phyloP scores from a whole-genome alignment of 2,329 filamentous ascomycete species.

The Trichoderma afroharzianum region DNA sequence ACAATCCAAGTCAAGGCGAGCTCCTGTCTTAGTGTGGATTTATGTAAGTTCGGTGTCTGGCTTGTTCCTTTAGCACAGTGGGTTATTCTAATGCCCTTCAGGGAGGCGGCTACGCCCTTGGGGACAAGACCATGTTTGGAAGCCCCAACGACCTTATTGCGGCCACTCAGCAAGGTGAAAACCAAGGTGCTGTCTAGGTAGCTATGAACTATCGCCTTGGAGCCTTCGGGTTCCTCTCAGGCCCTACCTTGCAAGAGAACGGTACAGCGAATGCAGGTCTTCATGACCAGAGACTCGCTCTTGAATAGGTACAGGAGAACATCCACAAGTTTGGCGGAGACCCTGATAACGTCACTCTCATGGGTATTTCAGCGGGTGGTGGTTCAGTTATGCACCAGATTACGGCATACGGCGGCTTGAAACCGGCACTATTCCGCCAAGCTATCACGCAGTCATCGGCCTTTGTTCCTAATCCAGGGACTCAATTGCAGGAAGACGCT shows the following conservation, averaged over 20 bases:
- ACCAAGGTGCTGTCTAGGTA: not conserved
- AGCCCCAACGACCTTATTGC: not conserved
- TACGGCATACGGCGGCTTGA: not conserved
- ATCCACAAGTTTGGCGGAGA: not conserved
- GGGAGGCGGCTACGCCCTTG: not conserved
- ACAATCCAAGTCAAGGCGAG: not conserved
- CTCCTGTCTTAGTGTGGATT: not conserved
- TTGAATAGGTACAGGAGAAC: not conserved
- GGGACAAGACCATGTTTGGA: not conserved
- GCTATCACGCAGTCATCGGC: not conserved
- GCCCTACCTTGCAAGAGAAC: not conserved
- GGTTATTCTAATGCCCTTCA: not conserved
- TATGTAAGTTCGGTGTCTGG: not conserved
- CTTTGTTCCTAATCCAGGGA: not conserved
- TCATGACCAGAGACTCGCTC: not conserved
- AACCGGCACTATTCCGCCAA: not conserved
- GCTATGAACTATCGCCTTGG: not conserved
- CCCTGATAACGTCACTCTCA: not conserved
- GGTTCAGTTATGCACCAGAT: not conserved
- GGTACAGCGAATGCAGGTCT: not conserved
- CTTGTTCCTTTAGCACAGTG: not conserved
- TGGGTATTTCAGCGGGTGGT: not conserved
- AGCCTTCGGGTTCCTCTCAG: not conserved
- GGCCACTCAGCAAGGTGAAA: not conserved
- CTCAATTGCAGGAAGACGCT: not conserved